Base-by-base conservation (phyloP, 768 basidiomycete genomes). In the Mycena polygramma region DNA sequence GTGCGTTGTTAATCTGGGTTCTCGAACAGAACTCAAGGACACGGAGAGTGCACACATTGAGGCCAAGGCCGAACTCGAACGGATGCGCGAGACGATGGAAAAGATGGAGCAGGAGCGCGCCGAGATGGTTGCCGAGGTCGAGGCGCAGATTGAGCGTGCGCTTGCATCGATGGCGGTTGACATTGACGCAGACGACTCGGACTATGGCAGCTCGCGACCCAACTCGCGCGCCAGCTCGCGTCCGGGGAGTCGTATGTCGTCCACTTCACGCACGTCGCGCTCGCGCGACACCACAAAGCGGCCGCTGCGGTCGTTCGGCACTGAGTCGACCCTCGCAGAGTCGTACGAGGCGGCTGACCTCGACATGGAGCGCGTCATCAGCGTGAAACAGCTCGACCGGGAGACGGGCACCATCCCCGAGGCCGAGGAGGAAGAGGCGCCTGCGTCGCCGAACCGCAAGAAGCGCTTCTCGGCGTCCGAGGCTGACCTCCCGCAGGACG, bases 121-220 rank as follows among this genome's bases (percentile, higher is more conserved):
- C 61, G 92, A 92, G 76, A 94, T 95, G 94, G 91, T 96, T 49
- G 94, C 93, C n/a, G 94, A 96, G 81, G 94, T 96, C 26, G 94
- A 96, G 77, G 93, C 92, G 35, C 94, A 96, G 82, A 96, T 96
- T 75, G 94, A 95, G 79, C 87, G 92, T 66, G 94, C 95, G 0
- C 85, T 96, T 58, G 91, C 89, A 35, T 92, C 92, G 30, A 95
- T 96, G 94, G 90, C 91, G 30, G 91, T 94, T 68, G 92, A 91
- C 73, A 84, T 92, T 61, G 90, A 93, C 63, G 94, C 92, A 19
- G 94, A 95, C 62, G 90, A 93, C 63, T 94, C 92, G 20, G 94
- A 95, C 74, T 92, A 92, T 49, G 59, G 49, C 51, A 88, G 87
- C 72, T 92, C 92, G 48, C 88, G 91, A 58, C 89, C 92, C 36